Base-by-base conservation (phyloP, 371 early-diverging fungal genomes). In the Polyrhizophydium stewartii region DNA sequence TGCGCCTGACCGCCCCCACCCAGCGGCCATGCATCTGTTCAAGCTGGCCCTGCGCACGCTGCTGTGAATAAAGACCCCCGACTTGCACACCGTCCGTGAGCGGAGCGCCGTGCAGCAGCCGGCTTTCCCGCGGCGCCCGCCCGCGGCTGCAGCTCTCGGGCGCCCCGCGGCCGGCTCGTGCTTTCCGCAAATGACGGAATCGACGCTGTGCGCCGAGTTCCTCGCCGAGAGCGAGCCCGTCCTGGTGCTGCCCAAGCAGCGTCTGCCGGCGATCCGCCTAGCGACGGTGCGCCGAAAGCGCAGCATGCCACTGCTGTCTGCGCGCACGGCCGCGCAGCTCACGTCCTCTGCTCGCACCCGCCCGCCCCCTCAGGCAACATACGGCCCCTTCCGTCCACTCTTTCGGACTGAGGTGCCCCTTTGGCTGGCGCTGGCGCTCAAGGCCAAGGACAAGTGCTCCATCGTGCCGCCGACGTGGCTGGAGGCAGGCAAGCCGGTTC, bases 381-480 rank as follows among this genome's bases (percentile, higher is more conserved):
- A 82, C 60, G 90, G 91, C 0, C 87, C 91, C 6, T 88, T 94
- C 60, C 81, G 79, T 32, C 96, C 96, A 1, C 90, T 91, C 17
- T 67, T 83, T 19, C 73, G 77, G 53, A 74, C 79, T 12, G 64
- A 79, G 63, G 93, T 93, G 0, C 93, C 93, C 33, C 72, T 92
- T 12, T 95, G 96, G 96, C 81, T 94, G 43, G 93, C 94, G 6
- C 68, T 92, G 12, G 68, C 84, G n/a, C 73, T 95, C 71, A 92
- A 93, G 62, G 83, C 83, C 66, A 84, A 88, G 41, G 82, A 88
- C 56, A 86, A 88, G 59, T 92, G 93, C 70, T 80, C 72, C 28
- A 88, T 95, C n/a, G 74, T 85, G n/a, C 82, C 88, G 35, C 96
- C 96, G 40, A 71, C 69, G 19, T 95, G 96, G 96, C 78, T 95